phyloP scores from a whole-genome alignment of 2,329 filamentous ascomycete genomes.

The Cercospora zeae-maydis region DNA sequence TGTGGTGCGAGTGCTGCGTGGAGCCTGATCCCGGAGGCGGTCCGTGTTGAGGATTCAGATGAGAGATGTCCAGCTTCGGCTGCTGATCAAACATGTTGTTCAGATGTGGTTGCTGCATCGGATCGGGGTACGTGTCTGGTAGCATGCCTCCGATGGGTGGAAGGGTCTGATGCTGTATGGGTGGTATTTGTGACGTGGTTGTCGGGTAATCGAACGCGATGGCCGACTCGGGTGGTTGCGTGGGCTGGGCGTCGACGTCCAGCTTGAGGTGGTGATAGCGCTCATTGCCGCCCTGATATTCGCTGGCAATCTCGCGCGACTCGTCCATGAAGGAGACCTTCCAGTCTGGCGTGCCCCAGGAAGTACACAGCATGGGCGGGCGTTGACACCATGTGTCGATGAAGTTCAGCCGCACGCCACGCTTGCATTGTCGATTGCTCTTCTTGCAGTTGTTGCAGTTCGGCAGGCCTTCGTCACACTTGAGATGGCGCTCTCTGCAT shows the following conservation, averaged over 20 bases:
- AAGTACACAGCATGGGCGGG: constrained; percentile 57
- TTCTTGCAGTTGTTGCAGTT: constrained; percentile 78
- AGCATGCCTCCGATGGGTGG: constrained; percentile 51
- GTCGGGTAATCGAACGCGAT: constrained; percentile 25
- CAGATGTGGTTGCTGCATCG: constrained; percentile 34
- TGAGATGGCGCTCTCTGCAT: constrained; percentile 82
- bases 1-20: constrained; percentile 27
- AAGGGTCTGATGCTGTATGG: constrained; percentile 48
- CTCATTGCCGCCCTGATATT: constrained; percentile 75
- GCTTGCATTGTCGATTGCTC: constrained; percentile 78
- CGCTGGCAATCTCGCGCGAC: constrained; percentile 82
- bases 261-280: constrained; percentile 57
- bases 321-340: constrained; percentile 80
- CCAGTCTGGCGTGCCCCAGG: constrained; percentile 60
- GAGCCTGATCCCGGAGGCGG: constrained; percentile 24
- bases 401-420: constrained; percentile 84
- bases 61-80: constrained; percentile 32
- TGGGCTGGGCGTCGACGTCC: constrained; percentile 10
- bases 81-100: constrained; percentile 40
- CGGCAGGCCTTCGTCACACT: constrained; percentile 75
- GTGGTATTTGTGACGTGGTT: constrained; percentile 12
- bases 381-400: constrained; percentile 74
- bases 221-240: constrained; percentile 31
- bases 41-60: constrained; percentile 23
- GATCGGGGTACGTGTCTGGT: constrained; percentile 45